A percentile compares a stretch with the other conserved stretches of the same genome.
Evolutionary conservation across 2,329 filamentous ascomycete species (phyloP).

Genomic region (Colletotrichum sp.): DNA sequence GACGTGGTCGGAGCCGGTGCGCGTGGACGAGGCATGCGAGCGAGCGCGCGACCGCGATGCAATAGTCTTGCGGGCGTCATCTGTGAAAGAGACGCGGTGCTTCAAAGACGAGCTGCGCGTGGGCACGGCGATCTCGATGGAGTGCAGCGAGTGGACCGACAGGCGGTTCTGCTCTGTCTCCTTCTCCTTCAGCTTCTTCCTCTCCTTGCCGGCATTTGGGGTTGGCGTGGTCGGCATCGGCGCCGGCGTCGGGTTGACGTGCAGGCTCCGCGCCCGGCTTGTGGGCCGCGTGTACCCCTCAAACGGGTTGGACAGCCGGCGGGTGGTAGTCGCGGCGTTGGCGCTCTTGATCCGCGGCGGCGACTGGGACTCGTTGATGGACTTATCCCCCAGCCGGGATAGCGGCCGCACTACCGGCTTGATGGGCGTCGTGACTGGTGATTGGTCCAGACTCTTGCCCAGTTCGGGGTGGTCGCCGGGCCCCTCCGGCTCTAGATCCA

Average conservation of each 20-base stretch:
- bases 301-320: slow-evolving; percentile 14
- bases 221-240: background rate
- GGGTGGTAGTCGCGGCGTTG: slow-evolving; percentile 10
- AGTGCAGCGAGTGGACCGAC: slow-evolving; percentile 2
- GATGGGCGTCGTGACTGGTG: slow-evolving; percentile 10
- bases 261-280: slow-evolving; percentile 19
- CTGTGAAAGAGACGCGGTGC: slow-evolving; percentile 7
- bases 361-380: slow-evolving; percentile 15
- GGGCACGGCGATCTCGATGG: slow-evolving; percentile 16
- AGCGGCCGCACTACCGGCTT: slow-evolving; percentile 15
- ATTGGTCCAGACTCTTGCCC: slow-evolving; percentile 15
- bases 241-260: background rate
- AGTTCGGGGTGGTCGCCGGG: slow-evolving; percentile 9
- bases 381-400: slow-evolving; percentile 12
- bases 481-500: slow-evolving; percentile 24
- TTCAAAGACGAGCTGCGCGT: slow-evolving; percentile 19
- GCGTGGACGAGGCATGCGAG: background rate
- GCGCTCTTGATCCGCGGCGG: slow-evolving; percentile 16
- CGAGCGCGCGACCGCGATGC: background rate
- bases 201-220: background rate
- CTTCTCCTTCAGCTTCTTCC: background rate
- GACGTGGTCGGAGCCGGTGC: background rate
- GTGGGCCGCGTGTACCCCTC: slow-evolving; percentile 13
- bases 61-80: slow-evolving; percentile 14
- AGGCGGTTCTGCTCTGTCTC: background rate